Percentiles rank a stretch among this genome's conserved stretches.
phyloP scores from a whole-genome alignment of 352 stramenopile species.

The Globisporangium carolinianum region DNA sequence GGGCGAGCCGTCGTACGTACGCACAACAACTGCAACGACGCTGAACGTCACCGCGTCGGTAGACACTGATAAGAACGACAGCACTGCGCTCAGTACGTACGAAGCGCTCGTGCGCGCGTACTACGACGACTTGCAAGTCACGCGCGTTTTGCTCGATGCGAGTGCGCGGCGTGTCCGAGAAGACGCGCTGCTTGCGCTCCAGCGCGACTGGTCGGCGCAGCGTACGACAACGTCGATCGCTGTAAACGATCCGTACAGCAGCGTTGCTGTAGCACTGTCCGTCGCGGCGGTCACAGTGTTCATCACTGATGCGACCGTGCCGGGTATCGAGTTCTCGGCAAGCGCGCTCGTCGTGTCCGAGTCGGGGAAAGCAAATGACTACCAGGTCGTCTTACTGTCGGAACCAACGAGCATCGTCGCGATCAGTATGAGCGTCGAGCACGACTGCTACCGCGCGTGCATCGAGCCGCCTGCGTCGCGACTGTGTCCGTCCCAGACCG shows the following conservation, averaged over 20 bases:
- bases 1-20: conserved; percentile 25
- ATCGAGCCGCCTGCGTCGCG: conserved; percentile 6
- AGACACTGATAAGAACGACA: neutral
- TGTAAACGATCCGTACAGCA: conserved; percentile 22
- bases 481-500: conserved; percentile 26
- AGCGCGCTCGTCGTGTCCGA: conserved; percentile 58
- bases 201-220: conserved; percentile 36
- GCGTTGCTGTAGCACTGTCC: neutral
- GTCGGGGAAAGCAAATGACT: conserved; percentile 60
- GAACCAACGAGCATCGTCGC: conserved; percentile 46
- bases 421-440: conserved; percentile 36
- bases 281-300: conserved; percentile 15
- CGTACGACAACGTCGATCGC: conserved; percentile 14
- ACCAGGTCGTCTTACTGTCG: conserved; percentile 60
- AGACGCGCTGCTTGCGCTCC: conserved; percentile 19
- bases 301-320: conserved; percentile 46
- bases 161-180: conserved; percentile 8
- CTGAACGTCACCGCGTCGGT: neutral
- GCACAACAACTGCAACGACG: conserved; percentile 22
- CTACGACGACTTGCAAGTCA: conserved; percentile 21
- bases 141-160: conserved; percentile 4
- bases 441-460: conserved; percentile 54
- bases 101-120: conserved; percentile 18
- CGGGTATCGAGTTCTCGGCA: conserved; percentile 63
- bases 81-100: conserved; percentile 8